Percentiles rank a stretch among this genome's conserved stretches.
Conservation (phyloP, 2,329 filamentous ascomycete genomes). For the Esteya vermicola region DNA sequence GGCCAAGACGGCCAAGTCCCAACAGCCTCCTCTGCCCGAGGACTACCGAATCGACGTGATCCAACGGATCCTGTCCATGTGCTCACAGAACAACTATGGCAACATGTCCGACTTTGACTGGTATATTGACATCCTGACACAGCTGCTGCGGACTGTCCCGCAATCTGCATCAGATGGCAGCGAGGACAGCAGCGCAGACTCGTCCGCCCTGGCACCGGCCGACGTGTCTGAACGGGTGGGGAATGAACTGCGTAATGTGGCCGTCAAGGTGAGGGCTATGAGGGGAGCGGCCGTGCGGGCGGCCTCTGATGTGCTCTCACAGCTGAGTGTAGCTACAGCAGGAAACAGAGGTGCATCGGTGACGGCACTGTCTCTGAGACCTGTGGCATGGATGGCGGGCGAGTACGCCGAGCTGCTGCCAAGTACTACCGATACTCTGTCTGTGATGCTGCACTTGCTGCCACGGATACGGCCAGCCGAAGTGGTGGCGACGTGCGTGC, state of each 20-base stretch:
- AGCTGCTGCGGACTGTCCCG: constrained; percentile 62
- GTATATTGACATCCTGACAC: constrained; percentile 84
- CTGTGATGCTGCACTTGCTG: constrained; percentile 55
- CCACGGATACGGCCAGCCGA: constrained; percentile 43
- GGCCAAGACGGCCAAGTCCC: constrained; percentile 20
- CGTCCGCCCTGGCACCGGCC: constrained; percentile 23
- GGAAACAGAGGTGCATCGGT: constrained; percentile 19
- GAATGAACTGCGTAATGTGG: constrained; percentile 74
- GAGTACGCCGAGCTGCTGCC: constrained; percentile 68
- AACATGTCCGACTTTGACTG: constrained; percentile 88
- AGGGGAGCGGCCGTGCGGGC: constrained; percentile 68
- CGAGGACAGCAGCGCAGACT: constrained; percentile 25
- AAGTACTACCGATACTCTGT: constrained; percentile 57
- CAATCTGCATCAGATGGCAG: constrained; percentile 26
- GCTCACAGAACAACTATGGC: constrained; percentile 73
- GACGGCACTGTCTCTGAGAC: constrained; percentile 53
- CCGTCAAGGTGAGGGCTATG: constrained; percentile 79
- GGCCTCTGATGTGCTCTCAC: constrained; percentile 60
- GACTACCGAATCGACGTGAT: constrained; percentile 81
- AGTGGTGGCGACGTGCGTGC: constrained; percentile 65
- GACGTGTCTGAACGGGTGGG: constrained; percentile 61
- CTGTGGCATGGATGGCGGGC: constrained; percentile 73
- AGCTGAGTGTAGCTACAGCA: constrained; percentile 36
- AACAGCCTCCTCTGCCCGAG: constrained; percentile 55
- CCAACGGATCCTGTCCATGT: constrained; percentile 72